Evolutionary conservation across 345 rosid genomes (phyloP).

Genomic region (Hirschfeldia incana): DNA sequence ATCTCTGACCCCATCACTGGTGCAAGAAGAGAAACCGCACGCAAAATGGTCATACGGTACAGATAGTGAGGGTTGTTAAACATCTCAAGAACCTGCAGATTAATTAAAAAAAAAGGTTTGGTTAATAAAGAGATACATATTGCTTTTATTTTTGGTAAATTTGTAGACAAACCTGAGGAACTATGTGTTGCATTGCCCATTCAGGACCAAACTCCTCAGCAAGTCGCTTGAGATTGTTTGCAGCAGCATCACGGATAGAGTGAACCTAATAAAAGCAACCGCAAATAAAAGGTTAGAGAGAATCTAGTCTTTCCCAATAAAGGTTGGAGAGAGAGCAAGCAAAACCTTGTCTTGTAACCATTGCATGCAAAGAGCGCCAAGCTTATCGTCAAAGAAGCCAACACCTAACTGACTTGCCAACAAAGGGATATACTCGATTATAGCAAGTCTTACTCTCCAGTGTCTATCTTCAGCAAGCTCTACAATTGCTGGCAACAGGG

Average conservation of each 20-base stretch:
- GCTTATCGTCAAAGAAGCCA: constrained; percentile 81
- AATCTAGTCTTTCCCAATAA: neutral
- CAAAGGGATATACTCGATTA: constrained; percentile 91
- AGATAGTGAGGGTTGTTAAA: constrained; percentile 83
- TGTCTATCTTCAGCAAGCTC: constrained; percentile 99
- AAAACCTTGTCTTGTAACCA: constrained; percentile 82
- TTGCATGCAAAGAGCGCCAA: constrained; percentile 86
- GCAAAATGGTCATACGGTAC: constrained; percentile 86
- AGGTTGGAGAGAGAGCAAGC: neutral
- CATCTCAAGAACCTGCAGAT: constrained; percentile 78
- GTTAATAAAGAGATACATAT: neutral
- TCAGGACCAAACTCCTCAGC: constrained; percentile 98
- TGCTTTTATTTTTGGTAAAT: neutral
- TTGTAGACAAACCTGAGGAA: constrained; percentile 70
- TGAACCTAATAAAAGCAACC: constrained; percentile 55
- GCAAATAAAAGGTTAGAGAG: neutral
- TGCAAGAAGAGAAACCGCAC: constrained; percentile 79
- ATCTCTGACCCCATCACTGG: constrained; percentile 91
- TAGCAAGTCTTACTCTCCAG: constrained; percentile 96
- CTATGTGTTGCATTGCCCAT: constrained; percentile 98
- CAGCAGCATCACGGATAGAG: constrained; percentile 94
- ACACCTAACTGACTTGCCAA: constrained; percentile 91
- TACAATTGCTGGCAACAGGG: constrained; percentile 90
- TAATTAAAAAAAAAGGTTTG: neutral
- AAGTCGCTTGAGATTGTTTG: constrained; percentile 90